Conservation (phyloP, 495 filamentous ascomycete genomes). For the Amorphotheca resinae region DNA sequence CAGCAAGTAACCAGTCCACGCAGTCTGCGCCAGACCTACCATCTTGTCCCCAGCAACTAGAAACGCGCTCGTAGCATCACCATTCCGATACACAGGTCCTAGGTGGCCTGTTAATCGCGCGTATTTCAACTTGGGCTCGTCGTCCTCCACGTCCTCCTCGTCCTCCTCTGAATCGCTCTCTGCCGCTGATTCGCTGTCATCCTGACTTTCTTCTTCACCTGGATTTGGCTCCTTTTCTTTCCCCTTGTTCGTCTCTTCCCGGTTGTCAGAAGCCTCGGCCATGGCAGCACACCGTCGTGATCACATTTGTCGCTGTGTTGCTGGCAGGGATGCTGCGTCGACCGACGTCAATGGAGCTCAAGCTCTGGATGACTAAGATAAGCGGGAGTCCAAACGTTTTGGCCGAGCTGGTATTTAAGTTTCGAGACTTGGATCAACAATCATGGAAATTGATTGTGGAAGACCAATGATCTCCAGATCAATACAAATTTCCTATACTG, state of each 20-base stretch:
- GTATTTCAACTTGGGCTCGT: slow-evolving; percentile 94
- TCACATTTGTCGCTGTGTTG: slow-evolving; percentile 19
- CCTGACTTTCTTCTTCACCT: slow-evolving; percentile 24
- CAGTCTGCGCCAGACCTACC: slow-evolving; percentile 36
- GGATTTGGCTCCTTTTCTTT: slow-evolving; percentile 14
- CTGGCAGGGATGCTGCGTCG: slow-evolving; percentile 1
- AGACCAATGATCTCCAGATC: background rate
- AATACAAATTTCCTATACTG: background rate
- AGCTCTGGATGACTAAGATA: slow-evolving; percentile 11
- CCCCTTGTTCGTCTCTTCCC: slow-evolving; percentile 12
- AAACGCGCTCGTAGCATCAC: slow-evolving; percentile 84
- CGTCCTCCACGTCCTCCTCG: slow-evolving; percentile 76
- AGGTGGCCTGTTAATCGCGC: slow-evolving; percentile 69
- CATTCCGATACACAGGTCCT: slow-evolving; percentile 75
- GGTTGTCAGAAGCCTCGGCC: slow-evolving; percentile 16
- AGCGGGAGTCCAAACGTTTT: background rate
- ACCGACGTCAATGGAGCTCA: slow-evolving; percentile 9
- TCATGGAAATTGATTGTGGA: background rate
- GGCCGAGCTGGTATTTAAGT: background rate
- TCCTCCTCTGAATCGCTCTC: slow-evolving; percentile 38
- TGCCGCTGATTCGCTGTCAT: slow-evolving; percentile 28
- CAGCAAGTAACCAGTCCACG: background rate
- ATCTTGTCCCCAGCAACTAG: slow-evolving; percentile 91
- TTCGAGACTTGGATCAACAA: background rate
- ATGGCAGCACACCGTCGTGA: slow-evolving; percentile 13